Base-by-base conservation (phyloP, 495 filamentous ascomycete species). In the Xylaria telfairii region DNA sequence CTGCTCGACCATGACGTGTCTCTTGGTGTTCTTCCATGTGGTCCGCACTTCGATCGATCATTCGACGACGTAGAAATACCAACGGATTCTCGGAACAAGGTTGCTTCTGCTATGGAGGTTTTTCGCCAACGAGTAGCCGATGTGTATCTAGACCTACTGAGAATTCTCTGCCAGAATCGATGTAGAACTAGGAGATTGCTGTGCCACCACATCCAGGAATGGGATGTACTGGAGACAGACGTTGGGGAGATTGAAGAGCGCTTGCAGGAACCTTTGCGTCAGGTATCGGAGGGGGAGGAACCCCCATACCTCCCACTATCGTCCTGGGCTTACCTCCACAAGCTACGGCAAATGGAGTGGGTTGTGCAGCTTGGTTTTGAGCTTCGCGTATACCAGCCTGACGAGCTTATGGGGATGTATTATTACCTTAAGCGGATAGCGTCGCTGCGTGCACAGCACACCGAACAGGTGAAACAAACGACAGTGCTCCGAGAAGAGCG, bases 291-390 rank as follows among this genome's bases (percentile, higher is more conserved):
- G 13, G 68, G 21, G 6, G 60, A 65, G 34, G 68, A 65, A 15
- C 9, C 61, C 13, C n/a, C 41, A 30, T 59, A 65, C 1, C 74
- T 83, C 28, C 93, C 95, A 0, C 85, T 99, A 2, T 93, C 92
- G 6, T 92, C 90, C 7, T 99, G 96, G 96, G 88, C 90, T 0
- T 96, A 95, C 76, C 88, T 93, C 65, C 92, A 97, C 75, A 98
- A 97, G 77, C 85, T 98, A 2, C 88, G 85, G 10, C 89, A 96
- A 73, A 92, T 98, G 87, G 91, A 95, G 70, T 92, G 90, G 84
- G 91, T 96, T 56, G 85, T 97, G 15, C 93, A 97, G 78, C 90
- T 97, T 65, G 96, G 96, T n/a, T 98, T 99, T 77, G 96, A 98
- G 79, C 89, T 97, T 21, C 90, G 94, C 10, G 89, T 97, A 32